phyloP scores from a whole-genome alignment of 805 yeast species.

The Pichia manshurica region DNA sequence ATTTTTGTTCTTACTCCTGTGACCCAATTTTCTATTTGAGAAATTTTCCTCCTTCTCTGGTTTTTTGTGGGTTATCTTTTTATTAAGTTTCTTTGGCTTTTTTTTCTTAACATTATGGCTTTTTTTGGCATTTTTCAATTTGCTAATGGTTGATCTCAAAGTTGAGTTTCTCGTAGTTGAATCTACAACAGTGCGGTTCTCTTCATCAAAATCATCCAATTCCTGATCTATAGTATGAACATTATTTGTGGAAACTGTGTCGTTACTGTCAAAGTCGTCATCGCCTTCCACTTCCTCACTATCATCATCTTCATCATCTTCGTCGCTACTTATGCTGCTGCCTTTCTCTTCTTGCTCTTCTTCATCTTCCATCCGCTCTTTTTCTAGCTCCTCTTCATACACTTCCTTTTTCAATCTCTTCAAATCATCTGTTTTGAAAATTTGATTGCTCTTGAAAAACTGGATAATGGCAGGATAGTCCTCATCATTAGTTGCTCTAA shows the following conservation, averaged over 20 bases:
- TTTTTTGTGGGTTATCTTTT: background rate
- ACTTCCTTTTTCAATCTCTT: background rate
- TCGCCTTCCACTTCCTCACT: background rate
- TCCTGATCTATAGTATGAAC: background rate
- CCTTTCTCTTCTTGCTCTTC: background rate
- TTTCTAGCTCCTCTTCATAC: slow-evolving; percentile 2
- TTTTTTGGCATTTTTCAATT: background rate
- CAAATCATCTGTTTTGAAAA: slow-evolving; percentile 22
- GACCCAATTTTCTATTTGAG: background rate
- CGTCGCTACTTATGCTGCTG: background rate
- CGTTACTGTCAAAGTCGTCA: background rate
- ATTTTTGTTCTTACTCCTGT: slow-evolving; percentile 2
- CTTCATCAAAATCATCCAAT: background rate
- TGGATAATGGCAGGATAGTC: slow-evolving; percentile 56
- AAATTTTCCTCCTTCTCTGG: background rate
- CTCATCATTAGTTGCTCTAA: slow-evolving; percentile 51
- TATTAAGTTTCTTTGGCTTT: background rate
- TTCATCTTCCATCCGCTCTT: slow-evolving; percentile 1
- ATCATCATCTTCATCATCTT: background rate
- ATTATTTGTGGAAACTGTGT: no score
- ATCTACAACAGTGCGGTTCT: background rate
- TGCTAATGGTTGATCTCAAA: background rate
- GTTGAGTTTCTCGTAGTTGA: background rate
- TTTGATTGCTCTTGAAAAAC: slow-evolving; percentile 46
- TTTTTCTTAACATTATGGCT: background rate